phyloP scores from a whole-genome alignment of 805 yeast genomes.

The Myxozyma udenii region DNA sequence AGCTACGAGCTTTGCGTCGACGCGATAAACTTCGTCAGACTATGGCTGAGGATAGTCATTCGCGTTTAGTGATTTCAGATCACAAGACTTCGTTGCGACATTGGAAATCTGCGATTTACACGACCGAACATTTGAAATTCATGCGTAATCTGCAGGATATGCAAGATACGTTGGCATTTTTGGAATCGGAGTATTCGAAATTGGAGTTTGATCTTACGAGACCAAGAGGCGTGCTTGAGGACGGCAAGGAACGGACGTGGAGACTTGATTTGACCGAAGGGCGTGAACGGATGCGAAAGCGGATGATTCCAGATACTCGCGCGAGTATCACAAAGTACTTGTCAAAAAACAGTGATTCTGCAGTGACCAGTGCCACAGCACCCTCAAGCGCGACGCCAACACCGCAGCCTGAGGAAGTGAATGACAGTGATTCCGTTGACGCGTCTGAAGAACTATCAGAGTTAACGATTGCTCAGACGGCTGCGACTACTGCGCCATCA shows the following conservation, averaged over 20 bases:
- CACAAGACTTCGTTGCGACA: conserved; percentile 24
- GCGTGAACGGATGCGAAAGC: conserved; percentile 60
- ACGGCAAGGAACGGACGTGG: conserved; percentile 40
- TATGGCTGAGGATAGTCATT: conserved; percentile 15
- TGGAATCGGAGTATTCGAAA: conserved; percentile 48
- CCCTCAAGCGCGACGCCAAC: not conserved
- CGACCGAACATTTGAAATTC: conserved; percentile 42
- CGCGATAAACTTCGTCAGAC: conserved; percentile 22
- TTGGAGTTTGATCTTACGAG: conserved; percentile 47
- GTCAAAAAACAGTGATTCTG: conserved; percentile 36
- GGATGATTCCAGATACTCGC: conserved; percentile 56
- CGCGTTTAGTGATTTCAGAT: conserved; percentile 11
- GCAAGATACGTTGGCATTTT: conserved; percentile 55
- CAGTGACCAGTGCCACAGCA: not conserved
- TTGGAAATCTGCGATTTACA: conserved; percentile 33
- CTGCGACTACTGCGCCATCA: not conserved
- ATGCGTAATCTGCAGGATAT: conserved; percentile 62
- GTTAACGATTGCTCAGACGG: conserved; percentile 5
- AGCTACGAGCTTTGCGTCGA: conserved; percentile 10
- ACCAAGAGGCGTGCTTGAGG: conserved; percentile 31
- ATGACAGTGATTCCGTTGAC: not conserved
- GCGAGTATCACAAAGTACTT: conserved; percentile 46
- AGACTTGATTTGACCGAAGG: conserved; percentile 68
- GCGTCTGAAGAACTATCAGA: conserved; percentile 10
- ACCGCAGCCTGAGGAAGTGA: not conserved